Conservation (phyloP, 768 basidiomycete genomes). For the Coprinopsis cinerea region DNA sequence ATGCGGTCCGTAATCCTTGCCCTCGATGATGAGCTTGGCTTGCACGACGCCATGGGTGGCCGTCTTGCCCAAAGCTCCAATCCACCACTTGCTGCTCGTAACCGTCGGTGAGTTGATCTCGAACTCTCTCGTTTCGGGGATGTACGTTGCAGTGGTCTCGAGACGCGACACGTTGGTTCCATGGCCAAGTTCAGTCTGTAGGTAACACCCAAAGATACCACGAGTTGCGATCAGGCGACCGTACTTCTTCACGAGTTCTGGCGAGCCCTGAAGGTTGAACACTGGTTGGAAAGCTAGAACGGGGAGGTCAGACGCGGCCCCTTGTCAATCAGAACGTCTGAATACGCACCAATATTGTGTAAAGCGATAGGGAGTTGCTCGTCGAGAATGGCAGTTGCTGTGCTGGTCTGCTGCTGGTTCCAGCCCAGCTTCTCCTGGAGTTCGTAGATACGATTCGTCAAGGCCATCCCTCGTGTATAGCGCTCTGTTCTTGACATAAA, state of each 20-base stretch:
- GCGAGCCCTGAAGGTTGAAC: constrained; percentile 53
- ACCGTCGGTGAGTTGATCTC: constrained; percentile 72
- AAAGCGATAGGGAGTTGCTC: constrained; percentile 45
- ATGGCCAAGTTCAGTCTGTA: constrained; percentile 77
- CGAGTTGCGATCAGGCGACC: constrained; percentile 41
- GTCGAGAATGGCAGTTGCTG: constrained; percentile 45
- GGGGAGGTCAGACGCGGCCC: constrained; percentile 11
- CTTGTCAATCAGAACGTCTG: neutral
- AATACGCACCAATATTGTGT: constrained; percentile 30
- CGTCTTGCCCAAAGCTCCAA: constrained; percentile 64
- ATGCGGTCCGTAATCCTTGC: constrained; percentile 62
- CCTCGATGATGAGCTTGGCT: constrained; percentile 61
- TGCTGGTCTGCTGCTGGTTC: constrained; percentile 39
- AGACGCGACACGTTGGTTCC: constrained; percentile 64
- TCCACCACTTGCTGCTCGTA: constrained; percentile 81
- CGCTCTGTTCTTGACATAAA: constrained; percentile 55
- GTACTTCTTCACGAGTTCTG: constrained; percentile 47
- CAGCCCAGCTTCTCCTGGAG: constrained; percentile 49
- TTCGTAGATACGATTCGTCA: constrained; percentile 54
- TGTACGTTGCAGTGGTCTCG: constrained; percentile 74
- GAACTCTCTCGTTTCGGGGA: constrained; percentile 61
- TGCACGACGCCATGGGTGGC: constrained; percentile 74
- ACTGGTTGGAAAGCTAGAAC: constrained; percentile 61
- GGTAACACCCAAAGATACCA: constrained; percentile 65
- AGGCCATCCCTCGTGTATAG: constrained; percentile 47